phyloP scores from a whole-genome alignment of 169 alveolate genomes.

The Theileria annulata region DNA sequence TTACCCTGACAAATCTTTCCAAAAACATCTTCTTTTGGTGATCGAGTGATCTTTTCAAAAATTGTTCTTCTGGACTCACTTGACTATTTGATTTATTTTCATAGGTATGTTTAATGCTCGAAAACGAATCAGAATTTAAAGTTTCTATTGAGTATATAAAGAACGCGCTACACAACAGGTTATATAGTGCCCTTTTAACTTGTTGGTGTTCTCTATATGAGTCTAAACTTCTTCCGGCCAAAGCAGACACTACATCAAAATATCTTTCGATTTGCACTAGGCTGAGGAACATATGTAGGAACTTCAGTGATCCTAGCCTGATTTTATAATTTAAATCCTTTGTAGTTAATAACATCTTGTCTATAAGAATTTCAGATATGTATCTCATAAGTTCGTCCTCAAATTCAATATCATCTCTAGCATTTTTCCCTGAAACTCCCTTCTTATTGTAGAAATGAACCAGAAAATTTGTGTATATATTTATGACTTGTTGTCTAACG shows the following conservation, averaged over 20 bases:
- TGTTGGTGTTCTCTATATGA: constrained; percentile 42
- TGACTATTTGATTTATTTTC: not conserved
- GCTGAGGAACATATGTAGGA: constrained; percentile 26
- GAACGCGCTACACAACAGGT: constrained; percentile 22
- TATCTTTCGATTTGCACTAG: not conserved
- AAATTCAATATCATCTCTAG: not conserved
- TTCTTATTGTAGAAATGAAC: not conserved
- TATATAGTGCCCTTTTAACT: constrained; percentile 17
- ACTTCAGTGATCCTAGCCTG: constrained; percentile 20
- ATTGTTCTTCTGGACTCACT: not conserved
- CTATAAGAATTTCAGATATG: not conserved
- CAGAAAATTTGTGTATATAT: constrained; percentile 1
- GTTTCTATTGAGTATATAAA: constrained; percentile 3
- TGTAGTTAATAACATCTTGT: constrained; percentile 15
- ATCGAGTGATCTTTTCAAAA: not conserved
- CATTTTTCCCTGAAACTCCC: not conserved
- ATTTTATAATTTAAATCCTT: constrained; percentile 50
- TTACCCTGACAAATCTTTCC: constrained; percentile 38
- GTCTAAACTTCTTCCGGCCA: constrained; percentile 44
- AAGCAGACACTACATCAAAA: constrained; percentile 33
- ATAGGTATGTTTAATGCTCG: not conserved
- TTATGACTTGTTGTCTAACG: constrained; percentile 34
- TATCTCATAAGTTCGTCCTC: not conserved
- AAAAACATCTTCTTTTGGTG: not conserved
- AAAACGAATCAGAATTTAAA: not conserved